A percentile compares a stretch with the other conserved stretches of the same genome.
Conservation (phyloP, 495 filamentous ascomycete genomes). For the Neurospora sp. region DNA sequence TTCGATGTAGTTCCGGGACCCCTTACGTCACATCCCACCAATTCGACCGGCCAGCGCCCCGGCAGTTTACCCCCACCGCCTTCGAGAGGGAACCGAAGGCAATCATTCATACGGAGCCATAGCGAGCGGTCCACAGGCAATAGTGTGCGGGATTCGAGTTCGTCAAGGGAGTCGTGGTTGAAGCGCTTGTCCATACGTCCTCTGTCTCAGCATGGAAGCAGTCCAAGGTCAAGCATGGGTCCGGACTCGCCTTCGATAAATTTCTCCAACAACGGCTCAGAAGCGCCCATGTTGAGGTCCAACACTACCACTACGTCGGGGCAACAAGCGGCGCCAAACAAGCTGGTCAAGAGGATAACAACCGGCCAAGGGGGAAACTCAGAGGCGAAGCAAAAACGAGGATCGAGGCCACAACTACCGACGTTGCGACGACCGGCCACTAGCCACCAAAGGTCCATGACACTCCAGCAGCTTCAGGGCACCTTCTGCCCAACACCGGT, state of each 20-base stretch:
- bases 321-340: constrained; percentile 56
- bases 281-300: constrained; percentile 49
- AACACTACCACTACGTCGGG: constrained; percentile 14
- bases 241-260: constrained; percentile 60
- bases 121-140: constrained; percentile 29
- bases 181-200: constrained; percentile 59
- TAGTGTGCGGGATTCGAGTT: constrained; percentile 37
- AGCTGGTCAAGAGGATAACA: constrained; percentile 73
- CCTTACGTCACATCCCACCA: constrained; percentile 21
- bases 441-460: constrained; percentile 75
- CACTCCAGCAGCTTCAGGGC: constrained; percentile 44
- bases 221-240: constrained; percentile 48
- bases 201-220: constrained; percentile 61
- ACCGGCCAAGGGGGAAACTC: constrained; percentile 43
- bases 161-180: constrained; percentile 63
- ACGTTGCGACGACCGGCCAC: constrained; percentile 69
- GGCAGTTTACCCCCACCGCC: constrained; percentile 18
- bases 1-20: constrained; percentile 13
- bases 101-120: constrained; percentile 33
- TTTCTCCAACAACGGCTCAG: constrained; percentile 56
- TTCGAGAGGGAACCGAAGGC: constrained; percentile 26
- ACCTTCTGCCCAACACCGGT: constrained; percentile 9
- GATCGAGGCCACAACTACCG: constrained; percentile 44
- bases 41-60: constrained; percentile 17
- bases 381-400: constrained; percentile 23